These are phyloP conservation scores for Microcera coccophila DNA, from an alignment of 2,329 filamentous ascomycete genomes.

Conservation along the genomic window DNA sequence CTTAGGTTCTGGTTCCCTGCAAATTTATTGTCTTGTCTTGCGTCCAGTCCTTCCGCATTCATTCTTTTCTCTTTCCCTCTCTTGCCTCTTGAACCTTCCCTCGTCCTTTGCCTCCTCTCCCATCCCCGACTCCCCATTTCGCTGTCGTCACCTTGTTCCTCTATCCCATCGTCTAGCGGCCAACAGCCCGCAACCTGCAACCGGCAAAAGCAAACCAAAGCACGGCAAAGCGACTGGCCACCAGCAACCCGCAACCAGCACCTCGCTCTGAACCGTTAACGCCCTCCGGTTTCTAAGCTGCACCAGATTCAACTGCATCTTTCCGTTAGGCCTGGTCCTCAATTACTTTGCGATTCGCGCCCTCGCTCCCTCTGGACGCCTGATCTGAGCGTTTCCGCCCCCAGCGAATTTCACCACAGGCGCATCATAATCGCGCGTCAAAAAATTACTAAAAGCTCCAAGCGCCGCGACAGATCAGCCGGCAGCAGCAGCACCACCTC, in stretches of 20 bases:
- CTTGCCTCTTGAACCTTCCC: conserved; percentile 9
- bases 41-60: conserved; percentile 9
- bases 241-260: not conserved
- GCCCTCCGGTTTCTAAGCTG: too few species aligned
- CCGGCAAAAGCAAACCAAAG: not conserved
- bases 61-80: conserved; percentile 18
- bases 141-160: not conserved
- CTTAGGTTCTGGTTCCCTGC: not conserved
- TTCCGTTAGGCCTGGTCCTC: too few species aligned
- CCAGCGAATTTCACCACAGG: conserved; percentile 23
- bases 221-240: not conserved
- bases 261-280: too few species aligned
- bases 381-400: conserved; percentile 29
- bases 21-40: conserved; percentile 5
- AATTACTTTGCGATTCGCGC: not conserved
- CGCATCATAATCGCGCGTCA: conserved; percentile 33
- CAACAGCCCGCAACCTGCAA: not conserved
- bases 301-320: not conserved
- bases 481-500: conserved; percentile 17
- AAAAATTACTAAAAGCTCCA: conserved; percentile 28
- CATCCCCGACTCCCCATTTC: conserved; percentile 2
- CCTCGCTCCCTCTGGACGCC: not conserved
- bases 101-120: conserved; percentile 11
- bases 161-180: not conserved
- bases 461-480: conserved; percentile 24